Percentiles rank a stretch among this genome's conserved stretches.
Evolutionary conservation across 2,329 filamentous ascomycete genomes (phyloP).

Genomic region (Penicillium brevicompactum): DNA sequence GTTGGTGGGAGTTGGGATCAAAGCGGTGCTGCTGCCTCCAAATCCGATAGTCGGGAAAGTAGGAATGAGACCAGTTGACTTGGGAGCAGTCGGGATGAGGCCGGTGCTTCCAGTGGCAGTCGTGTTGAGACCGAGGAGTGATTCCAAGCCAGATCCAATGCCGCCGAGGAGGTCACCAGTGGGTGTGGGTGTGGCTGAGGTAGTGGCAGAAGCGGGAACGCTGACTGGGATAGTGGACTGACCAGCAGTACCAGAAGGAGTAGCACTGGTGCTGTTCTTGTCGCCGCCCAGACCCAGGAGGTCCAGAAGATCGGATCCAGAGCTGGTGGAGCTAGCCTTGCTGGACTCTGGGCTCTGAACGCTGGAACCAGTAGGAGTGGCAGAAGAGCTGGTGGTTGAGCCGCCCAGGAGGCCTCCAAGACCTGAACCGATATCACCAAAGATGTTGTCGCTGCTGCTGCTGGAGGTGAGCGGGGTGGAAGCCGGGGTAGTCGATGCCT

Average conservation of each 20-base stretch:
- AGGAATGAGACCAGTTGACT: slow-evolving; percentile 16
- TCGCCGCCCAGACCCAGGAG: slow-evolving; percentile 5
- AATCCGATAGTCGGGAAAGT: not conserved
- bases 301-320: slow-evolving; percentile 1
- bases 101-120: slow-evolving; percentile 21
- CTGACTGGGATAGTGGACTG: slow-evolving; percentile 30
- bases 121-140: slow-evolving; percentile 13
- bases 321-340: slow-evolving; percentile 1
- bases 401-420: not conserved
- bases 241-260: not conserved
- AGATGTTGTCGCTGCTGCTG: slow-evolving; percentile 7
- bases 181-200: slow-evolving; percentile 4
- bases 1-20: slow-evolving; percentile 14
- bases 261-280: slow-evolving; percentile 6
- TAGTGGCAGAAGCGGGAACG: slow-evolving; percentile 23
- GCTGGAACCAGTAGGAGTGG: not conserved
- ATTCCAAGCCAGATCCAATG: slow-evolving; percentile 12
- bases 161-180: slow-evolving; percentile 11
- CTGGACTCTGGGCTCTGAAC: not conserved
- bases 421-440: slow-evolving; percentile 9
- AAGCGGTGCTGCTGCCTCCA: slow-evolving; percentile 7
- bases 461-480: not conserved
- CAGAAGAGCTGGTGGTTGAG: slow-evolving; percentile 4
- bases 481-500: not conserved
- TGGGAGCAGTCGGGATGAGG: slow-evolving; percentile 16